Conservation (phyloP, 371 early-diverging fungal genomes). For the Blastocladiella emersonii region DNA sequence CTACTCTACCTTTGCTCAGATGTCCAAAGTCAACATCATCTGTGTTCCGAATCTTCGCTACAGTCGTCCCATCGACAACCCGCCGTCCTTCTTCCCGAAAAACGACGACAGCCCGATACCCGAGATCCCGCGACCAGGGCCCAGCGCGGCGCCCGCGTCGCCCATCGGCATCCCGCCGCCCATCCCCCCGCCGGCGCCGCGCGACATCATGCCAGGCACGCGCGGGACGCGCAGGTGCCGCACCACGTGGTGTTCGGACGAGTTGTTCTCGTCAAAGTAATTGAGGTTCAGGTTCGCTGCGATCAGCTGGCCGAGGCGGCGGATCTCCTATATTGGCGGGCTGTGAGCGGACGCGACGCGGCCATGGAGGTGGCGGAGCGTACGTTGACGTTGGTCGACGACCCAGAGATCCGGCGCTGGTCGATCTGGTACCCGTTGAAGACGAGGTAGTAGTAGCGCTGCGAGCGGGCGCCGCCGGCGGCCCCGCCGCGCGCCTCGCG, state of each 20-base stretch:
- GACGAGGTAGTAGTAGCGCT: not conserved
- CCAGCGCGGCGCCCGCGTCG: no score
- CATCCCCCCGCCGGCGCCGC: not conserved
- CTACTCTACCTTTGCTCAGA: no score
- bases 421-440: slow-evolving; percentile 5
- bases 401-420: slow-evolving; percentile 1
- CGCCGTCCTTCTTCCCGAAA: no score
- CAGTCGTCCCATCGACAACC: no score
- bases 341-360: not conserved
- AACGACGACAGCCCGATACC: no score
- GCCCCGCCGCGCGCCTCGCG: not conserved
- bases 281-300: slow-evolving; percentile 3
- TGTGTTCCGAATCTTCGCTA: no score
- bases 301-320: slow-evolving; percentile 3
- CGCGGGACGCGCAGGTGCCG: not conserved
- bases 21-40: no score
- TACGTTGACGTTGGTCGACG: slow-evolving; percentile 1
- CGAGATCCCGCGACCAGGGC: no score
- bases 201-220: no score
- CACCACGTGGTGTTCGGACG: slow-evolving; percentile 3
- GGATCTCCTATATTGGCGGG: not conserved
- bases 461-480: not conserved
- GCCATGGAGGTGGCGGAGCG: not conserved
- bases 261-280: slow-evolving; percentile 6
- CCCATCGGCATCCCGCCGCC: not conserved